These are phyloP conservation scores for Wickerhamiella nectarea DNA, from an alignment of 805 yeast species.

Conservation along the genomic window DNA sequence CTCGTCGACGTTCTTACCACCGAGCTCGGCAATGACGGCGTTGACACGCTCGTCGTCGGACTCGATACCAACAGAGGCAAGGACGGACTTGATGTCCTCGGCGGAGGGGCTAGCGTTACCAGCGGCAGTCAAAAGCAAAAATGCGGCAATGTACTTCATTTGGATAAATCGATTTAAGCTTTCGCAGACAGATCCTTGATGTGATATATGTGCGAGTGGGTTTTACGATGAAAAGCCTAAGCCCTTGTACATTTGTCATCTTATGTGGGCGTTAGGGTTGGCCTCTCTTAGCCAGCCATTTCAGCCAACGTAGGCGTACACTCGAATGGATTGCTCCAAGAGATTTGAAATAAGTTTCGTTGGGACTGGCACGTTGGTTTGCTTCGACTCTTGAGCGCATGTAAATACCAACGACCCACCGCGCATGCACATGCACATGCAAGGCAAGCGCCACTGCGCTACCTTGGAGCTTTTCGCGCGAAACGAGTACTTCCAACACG, in stretches of 20 bases:
- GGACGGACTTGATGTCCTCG: slow-evolving; percentile 73
- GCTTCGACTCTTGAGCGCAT: no score
- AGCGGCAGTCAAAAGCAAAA: slow-evolving; percentile 94
- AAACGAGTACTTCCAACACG: background rate
- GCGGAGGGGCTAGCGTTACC: slow-evolving; percentile 93
- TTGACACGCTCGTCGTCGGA: slow-evolving; percentile 80
- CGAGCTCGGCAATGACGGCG: slow-evolving; percentile 67
- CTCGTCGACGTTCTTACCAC: slow-evolving; percentile 84
- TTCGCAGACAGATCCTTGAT: slow-evolving; percentile 10
- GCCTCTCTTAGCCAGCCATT: background rate
- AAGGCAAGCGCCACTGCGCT: no score
- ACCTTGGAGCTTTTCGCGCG: no score
- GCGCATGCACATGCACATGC: no score
- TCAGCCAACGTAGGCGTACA: no score
- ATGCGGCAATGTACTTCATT: slow-evolving; percentile 98
- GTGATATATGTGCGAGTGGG: slow-evolving; percentile 9
- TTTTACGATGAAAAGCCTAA: slow-evolving; percentile 1
- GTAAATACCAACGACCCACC: no score
- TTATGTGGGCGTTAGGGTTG: background rate
- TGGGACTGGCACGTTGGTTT: no score
- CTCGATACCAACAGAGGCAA: slow-evolving; percentile 92
- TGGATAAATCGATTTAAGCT: slow-evolving; percentile 27
- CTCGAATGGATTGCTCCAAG: no score
- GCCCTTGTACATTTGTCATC: slow-evolving; percentile 1
- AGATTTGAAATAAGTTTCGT: background rate